A percentile compares a stretch with the other conserved stretches of the same genome.
Conservation (phyloP, 192 early-diverging fungal species). For the Podila minutissima region DNA sequence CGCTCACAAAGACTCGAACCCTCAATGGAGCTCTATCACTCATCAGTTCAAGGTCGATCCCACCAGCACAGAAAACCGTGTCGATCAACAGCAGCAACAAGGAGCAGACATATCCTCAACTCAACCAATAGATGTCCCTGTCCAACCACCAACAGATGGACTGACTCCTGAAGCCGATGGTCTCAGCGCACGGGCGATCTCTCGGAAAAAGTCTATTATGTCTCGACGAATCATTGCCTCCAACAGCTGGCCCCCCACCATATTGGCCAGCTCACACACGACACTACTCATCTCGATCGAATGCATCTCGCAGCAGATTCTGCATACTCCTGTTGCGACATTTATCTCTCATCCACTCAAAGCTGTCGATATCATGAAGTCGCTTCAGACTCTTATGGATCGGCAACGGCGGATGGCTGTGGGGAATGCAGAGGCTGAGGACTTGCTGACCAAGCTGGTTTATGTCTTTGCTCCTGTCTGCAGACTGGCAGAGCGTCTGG, state of each 20-base stretch:
- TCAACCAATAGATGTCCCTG: slow-evolving; percentile 16
- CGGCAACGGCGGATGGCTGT: slow-evolving; percentile 64
- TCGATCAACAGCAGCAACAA: not conserved
- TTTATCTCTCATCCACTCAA: slow-evolving; percentile 32
- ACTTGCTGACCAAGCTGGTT: slow-evolving; percentile 65
- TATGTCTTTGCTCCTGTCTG: slow-evolving; percentile 71
- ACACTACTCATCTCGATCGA: slow-evolving; percentile 63
- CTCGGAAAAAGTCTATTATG: slow-evolving; percentile 37
- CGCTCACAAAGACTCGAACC: not conserved
- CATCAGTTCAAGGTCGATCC: not conserved
- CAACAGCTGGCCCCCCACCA: slow-evolving; percentile 72
- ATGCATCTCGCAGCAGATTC: slow-evolving; percentile 58
- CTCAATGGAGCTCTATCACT: too few relatives aligned
- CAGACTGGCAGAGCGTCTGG: slow-evolving; percentile 68
- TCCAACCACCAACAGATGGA: not conserved
- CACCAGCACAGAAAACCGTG: not conserved
- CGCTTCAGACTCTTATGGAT: slow-evolving; percentile 68
- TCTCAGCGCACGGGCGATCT: slow-evolving; percentile 5
- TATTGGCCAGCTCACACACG: slow-evolving; percentile 66
- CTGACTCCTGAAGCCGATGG: slow-evolving; percentile 6
- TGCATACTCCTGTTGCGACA: slow-evolving; percentile 60
- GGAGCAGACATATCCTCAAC: not conserved
- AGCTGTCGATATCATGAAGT: slow-evolving; percentile 73
- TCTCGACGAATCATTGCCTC: slow-evolving; percentile 61
- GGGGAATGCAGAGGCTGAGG: slow-evolving; percentile 68